These are phyloP conservation scores for Graphilbum fragrans DNA, from an alignment of 2,329 filamentous ascomycete species.

Conservation along the genomic window DNA sequence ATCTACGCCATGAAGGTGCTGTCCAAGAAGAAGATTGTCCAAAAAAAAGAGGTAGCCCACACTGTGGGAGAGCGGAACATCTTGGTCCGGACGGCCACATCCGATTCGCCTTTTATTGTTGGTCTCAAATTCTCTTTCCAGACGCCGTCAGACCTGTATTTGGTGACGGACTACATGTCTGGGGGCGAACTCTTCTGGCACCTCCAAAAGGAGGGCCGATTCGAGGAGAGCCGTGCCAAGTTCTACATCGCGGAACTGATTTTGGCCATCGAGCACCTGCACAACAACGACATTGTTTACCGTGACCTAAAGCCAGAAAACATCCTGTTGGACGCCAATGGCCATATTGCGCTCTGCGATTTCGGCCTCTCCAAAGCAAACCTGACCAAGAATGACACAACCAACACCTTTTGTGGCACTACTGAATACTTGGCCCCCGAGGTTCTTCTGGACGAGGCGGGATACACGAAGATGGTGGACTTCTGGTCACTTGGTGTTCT, in stretches of 20 bases:
- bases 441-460: slow-evolving; percentile 87
- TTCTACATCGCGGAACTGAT: slow-evolving; percentile 99
- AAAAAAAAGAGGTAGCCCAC: slow-evolving; percentile 98
- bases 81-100: slow-evolving; percentile 85
- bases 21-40: slow-evolving; percentile 98
- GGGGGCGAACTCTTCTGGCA: slow-evolving; percentile 98
- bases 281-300: slow-evolving; percentile 96
- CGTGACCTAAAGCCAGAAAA: slow-evolving; percentile 97
- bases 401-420: slow-evolving; percentile 97
- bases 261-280: slow-evolving; percentile 84
- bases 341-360: slow-evolving; percentile 94
- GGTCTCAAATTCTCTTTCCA: slow-evolving; percentile 98
- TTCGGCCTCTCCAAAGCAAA: slow-evolving; percentile 98
- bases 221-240: slow-evolving; percentile 88
- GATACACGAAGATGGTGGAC: slow-evolving; percentile 99
- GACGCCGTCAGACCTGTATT: slow-evolving; percentile 87
- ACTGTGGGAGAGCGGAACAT: slow-evolving; percentile 97
- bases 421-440: slow-evolving; percentile 96
- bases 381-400: slow-evolving; percentile 90
- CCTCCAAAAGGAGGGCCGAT: slow-evolving; percentile 90
- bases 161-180: slow-evolving; percentile 99
- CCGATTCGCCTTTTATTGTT: slow-evolving; percentile 95
- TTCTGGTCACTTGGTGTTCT: slow-evolving; percentile 97
- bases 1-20: slow-evolving; percentile 99
- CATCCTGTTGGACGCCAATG: slow-evolving; percentile 90